Evolutionary conservation across 176 grass and related monocot genomes (phyloP).

Genomic region (Tuctoria greenei): DNA sequence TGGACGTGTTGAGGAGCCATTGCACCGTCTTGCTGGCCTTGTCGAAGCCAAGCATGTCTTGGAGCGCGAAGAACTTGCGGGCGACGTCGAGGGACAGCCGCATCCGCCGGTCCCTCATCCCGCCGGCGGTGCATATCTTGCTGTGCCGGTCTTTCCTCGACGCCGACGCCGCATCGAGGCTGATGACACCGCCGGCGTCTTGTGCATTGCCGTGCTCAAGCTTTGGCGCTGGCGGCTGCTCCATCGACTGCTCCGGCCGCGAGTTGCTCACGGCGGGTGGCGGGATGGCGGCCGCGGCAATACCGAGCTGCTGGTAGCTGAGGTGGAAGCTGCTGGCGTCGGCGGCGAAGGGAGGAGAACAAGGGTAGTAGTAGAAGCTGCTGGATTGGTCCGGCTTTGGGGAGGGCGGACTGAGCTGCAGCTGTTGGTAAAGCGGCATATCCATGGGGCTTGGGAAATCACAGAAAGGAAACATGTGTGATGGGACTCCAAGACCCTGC

Average conservation of each 20-base stretch:
- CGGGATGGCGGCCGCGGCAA: not conserved
- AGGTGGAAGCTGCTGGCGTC: conserved; percentile 31
- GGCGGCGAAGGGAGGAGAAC: conserved; percentile 38
- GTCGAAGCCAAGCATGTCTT: conserved; percentile 92
- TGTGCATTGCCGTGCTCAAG: not conserved
- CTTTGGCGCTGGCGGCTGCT: not conserved
- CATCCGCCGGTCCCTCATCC: conserved; percentile 88
- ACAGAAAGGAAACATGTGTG: conserved; percentile 57
- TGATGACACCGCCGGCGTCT: not conserved
- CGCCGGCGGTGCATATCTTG: conserved; percentile 85
- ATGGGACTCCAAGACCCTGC: conserved; percentile 41
- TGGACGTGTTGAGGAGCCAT: conserved; percentile 85
- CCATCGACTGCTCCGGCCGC: conserved; percentile 27
- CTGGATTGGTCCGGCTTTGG: conserved; percentile 45
- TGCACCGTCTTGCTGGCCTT: conserved; percentile 97
- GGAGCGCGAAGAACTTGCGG: conserved; percentile 80
- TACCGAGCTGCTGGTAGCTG: conserved; percentile 32
- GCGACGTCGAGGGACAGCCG: conserved; percentile 85
- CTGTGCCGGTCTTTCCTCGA: conserved; percentile 87
- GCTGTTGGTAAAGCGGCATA: conserved; percentile 44
- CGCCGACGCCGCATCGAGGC: conserved; percentile 21
- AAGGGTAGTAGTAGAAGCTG: conserved; percentile 43
- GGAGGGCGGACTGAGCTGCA: conserved; percentile 50
- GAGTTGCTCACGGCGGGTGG: conserved; percentile 17
- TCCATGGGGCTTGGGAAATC: conserved; percentile 49